Evolutionary conservation across 345 rosid genomes (phyloP).

Genomic region (Populus simonii): DNA sequence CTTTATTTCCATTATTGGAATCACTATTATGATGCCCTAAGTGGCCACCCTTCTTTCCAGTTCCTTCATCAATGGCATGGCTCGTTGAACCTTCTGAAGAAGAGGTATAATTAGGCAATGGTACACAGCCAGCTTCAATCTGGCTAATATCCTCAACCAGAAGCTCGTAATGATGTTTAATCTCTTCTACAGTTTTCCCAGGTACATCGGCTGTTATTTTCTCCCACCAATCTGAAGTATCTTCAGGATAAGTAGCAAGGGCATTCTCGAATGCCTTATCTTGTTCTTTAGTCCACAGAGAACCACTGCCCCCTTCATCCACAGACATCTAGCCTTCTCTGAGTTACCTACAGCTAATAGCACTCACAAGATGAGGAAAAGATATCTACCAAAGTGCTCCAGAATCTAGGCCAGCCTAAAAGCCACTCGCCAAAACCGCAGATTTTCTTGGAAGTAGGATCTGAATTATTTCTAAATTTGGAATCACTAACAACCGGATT

Average conservation of each 20-base stretch:
- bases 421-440: slow-evolving; percentile 6
- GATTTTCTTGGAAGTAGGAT: slow-evolving; percentile 28
- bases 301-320: slow-evolving; percentile 61
- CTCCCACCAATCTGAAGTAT: background rate
- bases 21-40: no score
- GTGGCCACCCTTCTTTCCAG: no score
- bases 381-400: slow-evolving; percentile 20
- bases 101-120: background rate
- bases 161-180: background rate
- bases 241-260: background rate
- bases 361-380: slow-evolving; percentile 19
- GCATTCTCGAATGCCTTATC: slow-evolving; percentile 1
- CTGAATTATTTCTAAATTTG: slow-evolving; percentile 22
- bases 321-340: slow-evolving; percentile 28
- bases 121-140: background rate
- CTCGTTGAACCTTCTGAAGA: background rate
- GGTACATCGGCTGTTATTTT: background rate
- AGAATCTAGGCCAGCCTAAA: slow-evolving; percentile 19
- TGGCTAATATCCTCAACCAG: background rate
- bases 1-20: no score
- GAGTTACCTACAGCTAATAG: slow-evolving; percentile 16
- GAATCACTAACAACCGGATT: slow-evolving; percentile 16
- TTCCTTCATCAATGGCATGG: background rate
- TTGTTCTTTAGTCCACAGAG: slow-evolving; percentile 31
- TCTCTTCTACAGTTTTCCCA: background rate